Percentiles rank a stretch among this genome's conserved stretches.
These are phyloP conservation scores for Thoreauomyces humboldtii DNA, from an alignment of 192 early-diverging fungal species.

Conservation along the genomic window DNA sequence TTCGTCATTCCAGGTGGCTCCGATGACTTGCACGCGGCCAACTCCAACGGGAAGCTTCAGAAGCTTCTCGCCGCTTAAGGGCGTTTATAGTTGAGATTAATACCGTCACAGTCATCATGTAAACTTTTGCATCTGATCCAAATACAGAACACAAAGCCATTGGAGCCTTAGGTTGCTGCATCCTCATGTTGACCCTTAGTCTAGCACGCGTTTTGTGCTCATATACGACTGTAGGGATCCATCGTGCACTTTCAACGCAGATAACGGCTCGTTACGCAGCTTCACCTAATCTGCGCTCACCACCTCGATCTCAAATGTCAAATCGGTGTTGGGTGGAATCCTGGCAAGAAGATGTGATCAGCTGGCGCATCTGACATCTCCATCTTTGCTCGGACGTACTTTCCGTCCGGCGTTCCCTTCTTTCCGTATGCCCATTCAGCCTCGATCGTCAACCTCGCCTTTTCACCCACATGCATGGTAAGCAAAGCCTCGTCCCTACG, in stretches of 20 bases:
- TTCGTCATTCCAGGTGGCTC: constrained; percentile 33
- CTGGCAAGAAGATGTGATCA: constrained; percentile 20
- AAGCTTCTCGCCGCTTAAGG: constrained; percentile 18
- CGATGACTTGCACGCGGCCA: constrained; percentile 36
- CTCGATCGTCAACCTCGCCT: constrained; percentile 58
- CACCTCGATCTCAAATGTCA: constrained; percentile 64
- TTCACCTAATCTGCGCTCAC: too few relatives aligned
- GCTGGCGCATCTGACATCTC: background rate
- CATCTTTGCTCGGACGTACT: constrained; percentile 4
- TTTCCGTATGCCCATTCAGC: constrained; percentile 62
- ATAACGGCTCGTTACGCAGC: too few relatives aligned
- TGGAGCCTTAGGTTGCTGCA: too few relatives aligned
- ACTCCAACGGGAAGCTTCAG: constrained; percentile 33
- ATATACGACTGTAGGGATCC: too few relatives aligned
- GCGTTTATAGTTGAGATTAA: background rate
- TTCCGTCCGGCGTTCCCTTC: constrained; percentile 46
- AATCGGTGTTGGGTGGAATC: constrained; percentile 56
- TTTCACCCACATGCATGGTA: constrained; percentile 60
- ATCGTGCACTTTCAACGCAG: too few relatives aligned
- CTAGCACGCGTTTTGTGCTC: too few relatives aligned
- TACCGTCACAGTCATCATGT: too few relatives aligned
- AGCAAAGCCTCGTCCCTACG: constrained; percentile 60
- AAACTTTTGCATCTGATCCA: background rate
- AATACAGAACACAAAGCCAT: too few relatives aligned
- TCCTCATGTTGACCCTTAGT: too few relatives aligned